phyloP scores from a whole-genome alignment of 2,329 filamentous ascomycete species.

The Lasiodiplodia sp. region DNA sequence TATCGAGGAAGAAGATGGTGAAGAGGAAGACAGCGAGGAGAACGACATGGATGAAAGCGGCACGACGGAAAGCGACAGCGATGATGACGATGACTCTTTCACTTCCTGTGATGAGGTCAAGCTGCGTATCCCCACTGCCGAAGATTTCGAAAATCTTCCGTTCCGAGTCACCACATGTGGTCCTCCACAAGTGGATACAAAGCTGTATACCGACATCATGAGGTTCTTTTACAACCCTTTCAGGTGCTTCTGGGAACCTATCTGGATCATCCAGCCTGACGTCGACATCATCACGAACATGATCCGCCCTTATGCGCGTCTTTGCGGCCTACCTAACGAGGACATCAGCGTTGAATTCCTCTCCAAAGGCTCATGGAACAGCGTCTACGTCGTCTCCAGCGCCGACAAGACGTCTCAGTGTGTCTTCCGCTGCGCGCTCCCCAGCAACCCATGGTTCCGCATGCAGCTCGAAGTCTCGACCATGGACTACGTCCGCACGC shows the following conservation, averaged over 20 bases:
- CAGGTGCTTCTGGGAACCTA: neutral
- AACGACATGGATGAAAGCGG: no score
- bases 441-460: slow-evolving; percentile 35
- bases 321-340: slow-evolving; percentile 18
- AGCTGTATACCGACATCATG: neutral
- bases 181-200: neutral
- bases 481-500: slow-evolving; percentile 33
- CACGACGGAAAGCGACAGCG: no score
- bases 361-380: slow-evolving; percentile 33
- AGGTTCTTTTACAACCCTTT: neutral
- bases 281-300: slow-evolving; percentile 16
- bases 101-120: neutral
- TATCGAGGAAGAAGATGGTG: no score
- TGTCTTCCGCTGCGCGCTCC: slow-evolving; percentile 41
- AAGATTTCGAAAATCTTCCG: neutral
- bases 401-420: slow-evolving; percentile 10
- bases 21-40: no score
- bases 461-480: slow-evolving; percentile 37
- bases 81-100: neutral
- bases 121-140: neutral
- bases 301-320: slow-evolving; percentile 9
- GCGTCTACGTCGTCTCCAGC: slow-evolving; percentile 32
- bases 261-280: slow-evolving; percentile 33
- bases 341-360: slow-evolving; percentile 25
- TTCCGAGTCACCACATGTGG: neutral